Evolutionary conservation across 2,329 filamentous ascomycete genomes (phyloP), one percentile per base, ranked within the genome.

Genomic region (Fusarium sp.): DNA sequence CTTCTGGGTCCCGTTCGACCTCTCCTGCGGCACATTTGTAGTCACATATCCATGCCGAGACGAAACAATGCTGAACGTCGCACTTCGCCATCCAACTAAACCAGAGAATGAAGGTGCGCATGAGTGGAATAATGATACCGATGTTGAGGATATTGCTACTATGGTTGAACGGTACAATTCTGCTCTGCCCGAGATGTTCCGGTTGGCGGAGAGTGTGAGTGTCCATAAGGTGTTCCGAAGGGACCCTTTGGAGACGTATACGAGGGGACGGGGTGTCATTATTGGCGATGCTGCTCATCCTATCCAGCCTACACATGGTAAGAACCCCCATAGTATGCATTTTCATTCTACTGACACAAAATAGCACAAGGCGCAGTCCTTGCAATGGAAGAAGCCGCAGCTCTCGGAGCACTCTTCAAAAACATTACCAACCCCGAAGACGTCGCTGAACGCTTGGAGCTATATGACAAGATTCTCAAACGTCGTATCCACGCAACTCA

Each of bases 201-300:
- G 39, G 2, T 3, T 63, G 1, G 42, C 58, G 1, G 26, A 58
- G 1, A 63, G 49, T 1, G 23, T 63, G 4, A 62, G 58, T 12
- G 60, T 63, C 6, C 58, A 63, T 6, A 63, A 49, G 3, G 16
- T 63, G 0, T 63, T 44, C 1, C 25, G 43, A 0, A 14, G 58
- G 3, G 58, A 63, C 0, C 60, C 49, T 4, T 44, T 63, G 21
- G 42, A 49, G 7, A 62, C 21, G 0, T 63, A 49, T 7, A 45
- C 37, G 1, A 12, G 30, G 0, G 43, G 6, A 0, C 26, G 3
- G 0, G 37, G 37, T 1, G 43, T 57, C 0, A 63, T 63, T 1
- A 63, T 57, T 2, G 61, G 61, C 0, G 61, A 63, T 18, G 58
- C 58, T 2, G 58, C 61, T 0, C 58, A 63, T 16, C 58, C 49